Evolutionary conservation across 2,329 filamentous ascomycete genomes (phyloP).

Genomic region (Talaromyces sp.): DNA sequence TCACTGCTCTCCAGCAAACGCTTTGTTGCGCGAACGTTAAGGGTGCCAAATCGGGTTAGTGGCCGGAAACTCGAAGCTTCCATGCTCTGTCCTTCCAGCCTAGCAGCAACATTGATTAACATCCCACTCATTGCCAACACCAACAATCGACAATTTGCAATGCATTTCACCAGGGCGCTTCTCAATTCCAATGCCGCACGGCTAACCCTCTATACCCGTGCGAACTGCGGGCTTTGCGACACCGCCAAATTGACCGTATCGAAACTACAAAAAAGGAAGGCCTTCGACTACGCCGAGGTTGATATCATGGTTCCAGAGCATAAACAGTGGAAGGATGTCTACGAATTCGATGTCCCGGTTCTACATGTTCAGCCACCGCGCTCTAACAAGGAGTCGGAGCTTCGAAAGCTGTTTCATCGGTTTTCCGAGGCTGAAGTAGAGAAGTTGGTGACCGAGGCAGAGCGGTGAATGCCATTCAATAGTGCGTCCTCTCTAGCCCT

Average conservation of each 20-base stretch:
- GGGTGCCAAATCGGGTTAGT: conserved; percentile 28
- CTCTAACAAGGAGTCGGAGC: conserved; percentile 54
- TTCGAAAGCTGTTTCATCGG: conserved; percentile 59
- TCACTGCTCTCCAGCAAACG: not conserved
- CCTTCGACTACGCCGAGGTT: conserved; percentile 55
- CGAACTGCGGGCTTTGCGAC: conserved; percentile 57
- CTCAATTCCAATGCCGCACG: conserved; percentile 30
- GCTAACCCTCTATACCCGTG: conserved; percentile 58
- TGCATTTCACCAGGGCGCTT: conserved; percentile 28
- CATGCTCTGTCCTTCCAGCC: conserved; percentile 15
- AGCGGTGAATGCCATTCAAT: conserved; percentile 17
- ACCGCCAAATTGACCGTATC: conserved; percentile 55
- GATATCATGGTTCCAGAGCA: conserved; percentile 55
- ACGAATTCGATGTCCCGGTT: conserved; percentile 63
- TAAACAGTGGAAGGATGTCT: conserved; percentile 55
- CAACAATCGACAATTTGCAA: conserved; percentile 10
- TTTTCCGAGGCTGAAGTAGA: conserved; percentile 56
- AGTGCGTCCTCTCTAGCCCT: not conserved
- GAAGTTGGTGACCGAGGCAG: conserved; percentile 49
- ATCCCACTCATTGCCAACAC: not conserved
- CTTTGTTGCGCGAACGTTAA: conserved; percentile 4
- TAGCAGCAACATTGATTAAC: not conserved
- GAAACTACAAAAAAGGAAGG: conserved; percentile 49
- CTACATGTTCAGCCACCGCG: conserved; percentile 52
- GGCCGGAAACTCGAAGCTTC: conserved; percentile 37